These are phyloP conservation scores for Onygenales sp. DNA, from an alignment of 2,329 filamentous ascomycete genomes.

Conservation along the genomic window DNA sequence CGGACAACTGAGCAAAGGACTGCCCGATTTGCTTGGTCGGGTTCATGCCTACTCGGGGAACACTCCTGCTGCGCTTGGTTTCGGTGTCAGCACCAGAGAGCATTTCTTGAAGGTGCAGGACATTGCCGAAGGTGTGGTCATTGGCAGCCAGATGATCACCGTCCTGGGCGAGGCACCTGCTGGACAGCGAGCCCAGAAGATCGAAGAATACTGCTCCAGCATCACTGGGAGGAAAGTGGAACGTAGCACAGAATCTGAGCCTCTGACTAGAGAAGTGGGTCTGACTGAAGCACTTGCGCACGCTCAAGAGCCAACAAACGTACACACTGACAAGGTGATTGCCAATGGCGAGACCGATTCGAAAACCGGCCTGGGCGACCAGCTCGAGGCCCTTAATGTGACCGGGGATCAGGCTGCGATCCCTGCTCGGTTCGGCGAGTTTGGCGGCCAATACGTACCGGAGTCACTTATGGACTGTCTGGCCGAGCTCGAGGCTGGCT, in stretches of 20 bases:
- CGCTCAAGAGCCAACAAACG: constrained; percentile 46
- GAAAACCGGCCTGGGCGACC: constrained; percentile 65
- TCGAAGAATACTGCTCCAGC: constrained; percentile 78
- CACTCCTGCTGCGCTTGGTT: constrained; percentile 84
- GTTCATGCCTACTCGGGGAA: constrained; percentile 91
- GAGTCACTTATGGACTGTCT: constrained; percentile 97
- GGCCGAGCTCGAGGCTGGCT: constrained; percentile 79
- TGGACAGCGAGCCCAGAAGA: constrained; percentile 59
- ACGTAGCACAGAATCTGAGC: constrained; percentile 33
- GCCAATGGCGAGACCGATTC: constrained; percentile 45
- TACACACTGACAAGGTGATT: constrained; percentile 31
- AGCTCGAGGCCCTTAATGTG: constrained; percentile 72
- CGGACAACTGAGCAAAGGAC: constrained; percentile 67
- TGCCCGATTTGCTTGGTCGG: constrained; percentile 70
- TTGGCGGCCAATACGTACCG: constrained; percentile 93
- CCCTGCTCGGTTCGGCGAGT: constrained; percentile 85
- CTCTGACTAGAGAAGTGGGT: constrained; percentile 55
- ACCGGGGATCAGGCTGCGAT: constrained; percentile 49
- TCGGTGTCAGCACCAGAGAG: constrained; percentile 90
- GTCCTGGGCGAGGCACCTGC: constrained; percentile 60
- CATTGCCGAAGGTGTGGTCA: constrained; percentile 87
- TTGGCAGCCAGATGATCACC: constrained; percentile 90
- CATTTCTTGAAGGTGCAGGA: constrained; percentile 80
- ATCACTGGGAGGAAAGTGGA: constrained; percentile 50
- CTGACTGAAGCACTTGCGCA: constrained; percentile 58